Percentiles rank a stretch among this genome's conserved stretches.
phyloP scores from a whole-genome alignment of 441 rosid species.

The Erodium texanum region DNA sequence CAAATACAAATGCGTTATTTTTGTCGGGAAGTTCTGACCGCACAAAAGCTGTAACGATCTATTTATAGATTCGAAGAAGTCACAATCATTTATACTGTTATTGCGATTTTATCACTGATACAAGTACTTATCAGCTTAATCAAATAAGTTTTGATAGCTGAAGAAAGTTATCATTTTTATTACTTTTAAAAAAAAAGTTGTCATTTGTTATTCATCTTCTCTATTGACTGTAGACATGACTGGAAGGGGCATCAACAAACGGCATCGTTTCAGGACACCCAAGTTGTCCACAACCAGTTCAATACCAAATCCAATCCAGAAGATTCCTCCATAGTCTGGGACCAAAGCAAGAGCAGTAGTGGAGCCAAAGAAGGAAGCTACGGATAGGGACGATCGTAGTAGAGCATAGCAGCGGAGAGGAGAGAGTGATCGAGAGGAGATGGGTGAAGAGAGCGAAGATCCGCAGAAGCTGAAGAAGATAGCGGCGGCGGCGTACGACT shows the following conservation, averaged over 20 bases:
- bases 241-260: not conserved
- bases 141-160: too few relatives aligned
- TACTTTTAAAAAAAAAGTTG: too few relatives aligned
- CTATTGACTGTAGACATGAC: too few relatives aligned
- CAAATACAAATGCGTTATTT: not conserved
- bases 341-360: not conserved
- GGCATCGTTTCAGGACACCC: not conserved
- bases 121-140: too few relatives aligned
- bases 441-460: slow-evolving; percentile 76
- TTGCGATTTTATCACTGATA: too few relatives aligned
- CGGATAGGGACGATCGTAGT: slow-evolving; percentile 4
- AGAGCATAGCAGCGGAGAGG: not conserved
- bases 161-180: too few relatives aligned
- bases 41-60: too few relatives aligned
- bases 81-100: too few relatives aligned
- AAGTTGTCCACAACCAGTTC: not conserved
- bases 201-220: too few relatives aligned
- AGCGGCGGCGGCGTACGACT: slow-evolving; percentile 84
- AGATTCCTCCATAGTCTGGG: not conserved
- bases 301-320: not conserved
- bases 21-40: too few relatives aligned
- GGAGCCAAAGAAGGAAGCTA: slow-evolving; percentile 1
- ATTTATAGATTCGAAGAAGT: too few relatives aligned
- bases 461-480: slow-evolving; percentile 64
- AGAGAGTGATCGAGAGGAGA: not conserved